phyloP scores from a whole-genome alignment of 192 early-diverging fungal genomes.

The Backusella sp. region DNA sequence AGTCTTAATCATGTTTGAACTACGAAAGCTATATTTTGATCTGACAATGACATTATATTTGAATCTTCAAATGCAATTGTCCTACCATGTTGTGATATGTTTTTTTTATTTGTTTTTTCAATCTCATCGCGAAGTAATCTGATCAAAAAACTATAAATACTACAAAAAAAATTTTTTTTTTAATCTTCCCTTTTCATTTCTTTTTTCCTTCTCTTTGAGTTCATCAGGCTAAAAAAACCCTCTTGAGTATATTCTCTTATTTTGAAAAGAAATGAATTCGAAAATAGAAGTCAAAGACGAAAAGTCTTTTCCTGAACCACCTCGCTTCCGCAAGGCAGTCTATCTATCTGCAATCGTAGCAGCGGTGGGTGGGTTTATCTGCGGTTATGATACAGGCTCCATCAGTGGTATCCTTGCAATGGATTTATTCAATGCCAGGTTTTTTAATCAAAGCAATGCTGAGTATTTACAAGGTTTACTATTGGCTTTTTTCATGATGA shows the following conservation, averaged over 20 bases:
- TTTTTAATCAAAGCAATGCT: constrained; percentile 10
- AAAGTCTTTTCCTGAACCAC: background rate
- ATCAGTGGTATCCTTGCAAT: constrained; percentile 26
- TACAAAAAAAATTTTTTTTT: background rate
- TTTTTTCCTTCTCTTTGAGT: background rate
- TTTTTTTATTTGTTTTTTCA: background rate
- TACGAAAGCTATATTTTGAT: background rate
- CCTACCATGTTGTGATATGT: background rate
- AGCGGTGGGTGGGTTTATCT: constrained; percentile 32
- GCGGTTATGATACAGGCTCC: constrained; percentile 35
- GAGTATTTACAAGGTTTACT: constrained; percentile 32
- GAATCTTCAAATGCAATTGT: background rate
- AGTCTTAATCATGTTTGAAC: background rate
- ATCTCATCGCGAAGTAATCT: background rate
- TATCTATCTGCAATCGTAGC: constrained; percentile 31
- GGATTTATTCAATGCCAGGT: constrained; percentile 8
- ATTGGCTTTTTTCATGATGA: constrained; percentile 31
- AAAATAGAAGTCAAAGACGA: background rate
- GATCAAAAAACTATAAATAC: background rate
- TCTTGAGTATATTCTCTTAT: background rate
- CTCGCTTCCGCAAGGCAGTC: constrained; percentile 27
- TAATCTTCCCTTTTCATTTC: background rate
- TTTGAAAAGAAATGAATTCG: background rate
- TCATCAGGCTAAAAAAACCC: background rate
- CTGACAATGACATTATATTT: background rate